Base-by-base conservation (phyloP, 805 yeast genomes). In the Lachancea cidri region DNA sequence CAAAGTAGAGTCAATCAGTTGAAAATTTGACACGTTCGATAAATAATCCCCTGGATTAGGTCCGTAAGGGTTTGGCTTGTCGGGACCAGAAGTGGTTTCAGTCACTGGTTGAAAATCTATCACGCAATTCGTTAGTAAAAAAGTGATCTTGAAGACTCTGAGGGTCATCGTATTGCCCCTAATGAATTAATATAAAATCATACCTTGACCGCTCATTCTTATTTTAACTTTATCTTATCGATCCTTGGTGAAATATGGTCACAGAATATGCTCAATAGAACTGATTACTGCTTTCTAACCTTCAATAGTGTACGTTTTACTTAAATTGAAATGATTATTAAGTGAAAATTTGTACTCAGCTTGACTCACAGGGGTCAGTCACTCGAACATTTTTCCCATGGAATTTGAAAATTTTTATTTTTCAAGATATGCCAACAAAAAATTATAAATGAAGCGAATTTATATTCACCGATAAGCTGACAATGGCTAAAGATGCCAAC, bases 11-110 rank as follows among this genome's bases (percentile, higher is more conserved):
- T 91, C 98, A 60, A 91, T 91, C 58, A 91, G 66, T 73, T 91
- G 88, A 70, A 89, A 91, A 52, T 77, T 80, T 50, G 83, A 73
- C 27, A 91, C 98, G 62, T 91, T 91, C 20, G 96, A 86, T 45
- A 91, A 68, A 64, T 70, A 89, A 71, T 91, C 98, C 39, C 86
- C 79, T 43, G 98, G 97, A 63, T 91, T 85, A 53, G 96, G 94
- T 14, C 95, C 98, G 58, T 91, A 91, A 49, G 98, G 98, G 63
- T 89, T 89, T 41, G 61, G 48, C 50, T 54, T 43, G 50, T 65
- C 41, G 52, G 59, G 52, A 65, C 67, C 44, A 57, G 59, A 52
- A 60, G 75, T 39, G 5, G 58, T 38, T 54, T 74, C 79, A 29
- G 70, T 58, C 24, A 74, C 74, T 60, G 72, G 68, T 54, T 71